Percentiles rank a stretch among this genome's conserved stretches.
phyloP scores from a whole-genome alignment of 192 early-diverging fungal genomes.

The Backusella tarrabulga region DNA sequence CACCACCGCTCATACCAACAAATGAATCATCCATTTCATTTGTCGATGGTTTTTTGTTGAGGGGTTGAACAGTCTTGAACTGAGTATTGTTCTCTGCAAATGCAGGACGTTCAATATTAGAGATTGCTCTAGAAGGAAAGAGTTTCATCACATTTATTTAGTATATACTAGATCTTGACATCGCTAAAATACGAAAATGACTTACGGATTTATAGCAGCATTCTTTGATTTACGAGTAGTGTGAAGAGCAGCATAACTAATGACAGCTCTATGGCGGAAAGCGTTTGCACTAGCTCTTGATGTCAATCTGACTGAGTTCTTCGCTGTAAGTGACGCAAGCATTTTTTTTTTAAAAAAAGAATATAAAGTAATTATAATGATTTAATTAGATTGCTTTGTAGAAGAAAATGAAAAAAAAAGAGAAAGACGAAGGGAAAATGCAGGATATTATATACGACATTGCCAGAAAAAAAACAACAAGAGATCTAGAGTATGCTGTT shows the following conservation, averaged over 20 bases:
- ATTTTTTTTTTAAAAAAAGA: not conserved
- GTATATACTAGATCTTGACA: not conserved
- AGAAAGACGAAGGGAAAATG: not conserved
- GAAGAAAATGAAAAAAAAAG: not conserved
- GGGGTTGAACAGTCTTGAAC: slow-evolving; percentile 4
- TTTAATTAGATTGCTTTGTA: not conserved
- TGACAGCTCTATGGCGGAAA: not conserved
- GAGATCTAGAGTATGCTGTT: slow-evolving; percentile 1
- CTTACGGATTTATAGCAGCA: slow-evolving; percentile 9
- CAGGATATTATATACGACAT: slow-evolving; percentile 8
- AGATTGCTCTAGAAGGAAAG: not conserved
- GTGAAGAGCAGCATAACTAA: not conserved
- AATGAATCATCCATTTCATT: slow-evolving; percentile 71
- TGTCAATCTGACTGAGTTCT: not conserved
- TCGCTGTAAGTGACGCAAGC: slow-evolving; percentile 17
- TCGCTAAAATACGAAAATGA: not conserved
- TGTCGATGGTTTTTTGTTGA: not conserved
- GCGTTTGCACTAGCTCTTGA: not conserved
- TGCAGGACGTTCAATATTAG: not conserved
- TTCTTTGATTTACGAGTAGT: slow-evolving; percentile 8
- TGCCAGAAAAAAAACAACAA: slow-evolving; percentile 10
- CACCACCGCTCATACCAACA: slow-evolving; percentile 94
- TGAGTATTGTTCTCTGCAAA: not conserved
- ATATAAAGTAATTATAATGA: not conserved
- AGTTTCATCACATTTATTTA: not conserved